Evolutionary conservation across 2,329 filamentous ascomycete species (phyloP), one percentile per base, ranked within the genome.

Genomic region (Fusarium sp.): DNA sequence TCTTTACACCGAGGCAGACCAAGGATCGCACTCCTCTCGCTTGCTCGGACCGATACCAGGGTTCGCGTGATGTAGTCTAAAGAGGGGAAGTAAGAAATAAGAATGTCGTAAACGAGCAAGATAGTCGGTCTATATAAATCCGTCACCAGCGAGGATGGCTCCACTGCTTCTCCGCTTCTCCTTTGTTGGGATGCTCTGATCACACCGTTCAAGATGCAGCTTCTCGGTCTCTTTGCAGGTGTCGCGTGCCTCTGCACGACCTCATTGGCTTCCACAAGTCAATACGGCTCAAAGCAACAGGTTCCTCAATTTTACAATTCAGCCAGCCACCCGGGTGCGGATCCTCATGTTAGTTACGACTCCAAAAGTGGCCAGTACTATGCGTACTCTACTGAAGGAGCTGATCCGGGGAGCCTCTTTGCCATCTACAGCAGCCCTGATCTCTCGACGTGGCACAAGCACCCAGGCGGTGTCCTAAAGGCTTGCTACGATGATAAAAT

Each of bases 381-480:
- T 49, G 77, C 77, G 9, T 80, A 80, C 33, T 80, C 78, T 17
- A 79, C 78, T 11, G 78, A 79, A 46, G 78, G 78, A 11, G 77
- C 78, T 11, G 78, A 79, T 5, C 56, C 70, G 9, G 77, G 75
- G 0, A 74, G 69, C 50, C 67, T 76, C 43, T 80, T 80, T 45
- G 78, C 78, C 38, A 75, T 80, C 18, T 80, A 80, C 65, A 77
- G 72, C 51, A 79, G 77, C 48, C 78, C 78, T 0, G 78, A 80
- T 50, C 76, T 80, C 6, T 74, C 78, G 3, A 80, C 78, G 6
- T 80, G 78, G 78, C 75, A 76, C 44, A 77, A 67, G 49, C 67
- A 79, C 14, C 71, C 76, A 0, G 78, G 76, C 14, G 78, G 78
- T 34, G 76, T 77, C 15, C 50, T 80, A 17, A 77, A 73, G 42